Base-by-base conservation (phyloP, 805 yeast species). In the Novakomyces olei region DNA sequence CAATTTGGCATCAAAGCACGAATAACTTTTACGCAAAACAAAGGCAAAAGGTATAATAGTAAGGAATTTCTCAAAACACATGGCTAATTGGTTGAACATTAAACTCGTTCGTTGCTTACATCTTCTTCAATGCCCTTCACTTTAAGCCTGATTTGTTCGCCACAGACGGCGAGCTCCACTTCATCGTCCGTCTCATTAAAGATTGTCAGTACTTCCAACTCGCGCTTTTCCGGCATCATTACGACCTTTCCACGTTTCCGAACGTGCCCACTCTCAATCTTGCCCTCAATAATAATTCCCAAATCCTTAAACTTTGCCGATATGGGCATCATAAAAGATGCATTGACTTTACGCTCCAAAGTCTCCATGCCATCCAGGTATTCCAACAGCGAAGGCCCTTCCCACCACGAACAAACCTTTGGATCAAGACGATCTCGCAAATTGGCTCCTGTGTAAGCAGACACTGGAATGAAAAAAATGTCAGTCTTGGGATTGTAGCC, bases 271-370 rank as follows among this genome's bases (percentile, higher is more conserved):
- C 91, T 72, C 62, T 83, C 99, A 50, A 88, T 77, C 63, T 88
- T 88, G 57, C 99, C 99, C 59, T 88, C 99, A 34, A 88, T 88
- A 41, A 88, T 71, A 33, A 96, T 81, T 55, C 99, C 99, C 61
- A 88, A 61, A 54, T 88, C 98, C 56, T 79, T 83, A 77, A 81
- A 76, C 58, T 88, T 88, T 45, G 88, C 78, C 18, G 92, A 68
- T 44, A 88, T 67, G 37, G 99, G 99, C 46, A 88, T 63, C 96
- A 88, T 83, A 63, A 88, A 88, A 44, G 98, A 95, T 30, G 85
- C 94, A 49, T 77, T 78, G 48, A 80, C 61, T 49, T 72, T 78
- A 58, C 98, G 79, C 57, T 77, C 71, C 42, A 73, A 69, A 32
- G 78, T 69, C 43, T 72, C 67, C 74, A 88, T 68, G 44, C 56